Evolutionary conservation across 2,329 filamentous ascomycete genomes (phyloP), one percentile per base, ranked within the genome.

Genomic region (Exophiala oligosperma): DNA sequence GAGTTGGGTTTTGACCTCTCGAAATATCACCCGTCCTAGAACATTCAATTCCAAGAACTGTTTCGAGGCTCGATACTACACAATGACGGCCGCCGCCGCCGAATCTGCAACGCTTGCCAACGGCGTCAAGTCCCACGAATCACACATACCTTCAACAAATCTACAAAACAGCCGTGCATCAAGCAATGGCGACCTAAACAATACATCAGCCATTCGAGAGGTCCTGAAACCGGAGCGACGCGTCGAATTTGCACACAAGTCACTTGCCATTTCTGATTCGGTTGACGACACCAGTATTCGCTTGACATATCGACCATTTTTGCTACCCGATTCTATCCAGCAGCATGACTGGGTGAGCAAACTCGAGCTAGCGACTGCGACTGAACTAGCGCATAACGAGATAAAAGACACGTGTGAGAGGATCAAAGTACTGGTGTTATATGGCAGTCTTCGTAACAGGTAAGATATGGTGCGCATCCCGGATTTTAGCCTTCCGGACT

Each of bases 381-480:
- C 81, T 41, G 73, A 79, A 47, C 77, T 87, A 73, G 80, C 79
- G 0, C 76, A 81, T 44, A 68, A 74, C 4, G 71, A 85, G 29
- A 55, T 85, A 0, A 54, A 71, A 2, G 66, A 60, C 21, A 72
- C 71, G 1, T 70, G 72, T 1, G 64, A 75, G 1, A 71, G 81
- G 50, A 56, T 87, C 1, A 84, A 79, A 57, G 78, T 88, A 1
- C 71, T 88, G 1, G 82, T 88, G 0, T 68, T 88, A 0, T 84
- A 84, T 67, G 85, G 85, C 1, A 87, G 84, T 66, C 70, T 87
- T 41, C 74, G 84, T 8, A 71, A 69, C 59, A 67, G 76, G 66
- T 40, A 17, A 48, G 52, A 32, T 17, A 21, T 11, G 29, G 29
- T 35, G 2, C 11, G 11, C 11, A 4, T 35, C 5, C 3, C 11